Conservation (phyloP, 225 moss, liverwort and hornwort genomes). For the Polytrichum commune region DNA sequence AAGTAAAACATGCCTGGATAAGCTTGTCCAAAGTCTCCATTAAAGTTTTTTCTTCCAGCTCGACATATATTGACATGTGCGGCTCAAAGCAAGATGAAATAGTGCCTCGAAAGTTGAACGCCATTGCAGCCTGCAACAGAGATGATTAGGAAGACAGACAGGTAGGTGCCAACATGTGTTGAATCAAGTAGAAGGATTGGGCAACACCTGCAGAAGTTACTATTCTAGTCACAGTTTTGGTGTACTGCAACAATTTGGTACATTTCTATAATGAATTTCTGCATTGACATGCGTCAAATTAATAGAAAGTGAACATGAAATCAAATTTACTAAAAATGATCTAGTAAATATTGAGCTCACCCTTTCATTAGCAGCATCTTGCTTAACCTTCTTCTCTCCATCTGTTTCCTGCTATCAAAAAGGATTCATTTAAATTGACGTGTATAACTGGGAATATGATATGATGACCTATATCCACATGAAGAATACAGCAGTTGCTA, state of each 20-base stretch:
- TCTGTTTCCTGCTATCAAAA: slow-evolving; percentile 42
- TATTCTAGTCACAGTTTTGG: no score
- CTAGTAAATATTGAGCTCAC: slow-evolving; percentile 17
- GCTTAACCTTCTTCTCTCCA: slow-evolving; percentile 42
- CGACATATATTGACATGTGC: slow-evolving; percentile 88
- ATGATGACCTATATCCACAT: no score
- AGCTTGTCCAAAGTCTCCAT: slow-evolving; percentile 94
- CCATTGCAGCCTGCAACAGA: slow-evolving; percentile 72
- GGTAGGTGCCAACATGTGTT: no score
- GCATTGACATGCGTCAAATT: no score
- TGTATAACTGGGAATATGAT: no score
- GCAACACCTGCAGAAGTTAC: no score
- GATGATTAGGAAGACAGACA: slow-evolving; percentile 3
- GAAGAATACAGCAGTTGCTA: no score
- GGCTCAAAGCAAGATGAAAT: slow-evolving; percentile 98
- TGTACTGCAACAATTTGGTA: no score
- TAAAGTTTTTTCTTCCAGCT: slow-evolving; percentile 93
- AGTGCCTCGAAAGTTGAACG: slow-evolving; percentile 94
- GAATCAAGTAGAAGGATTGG: no score
- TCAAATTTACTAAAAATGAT: neutral
- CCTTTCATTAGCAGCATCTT: slow-evolving; percentile 59
- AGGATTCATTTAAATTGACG: no score
- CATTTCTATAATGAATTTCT: no score
- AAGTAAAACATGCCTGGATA: slow-evolving; percentile 43
- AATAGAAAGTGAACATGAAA: no score